Conservation (phyloP, 805 yeast genomes). For the Schizosaccharomyces cryophilus region DNA sequence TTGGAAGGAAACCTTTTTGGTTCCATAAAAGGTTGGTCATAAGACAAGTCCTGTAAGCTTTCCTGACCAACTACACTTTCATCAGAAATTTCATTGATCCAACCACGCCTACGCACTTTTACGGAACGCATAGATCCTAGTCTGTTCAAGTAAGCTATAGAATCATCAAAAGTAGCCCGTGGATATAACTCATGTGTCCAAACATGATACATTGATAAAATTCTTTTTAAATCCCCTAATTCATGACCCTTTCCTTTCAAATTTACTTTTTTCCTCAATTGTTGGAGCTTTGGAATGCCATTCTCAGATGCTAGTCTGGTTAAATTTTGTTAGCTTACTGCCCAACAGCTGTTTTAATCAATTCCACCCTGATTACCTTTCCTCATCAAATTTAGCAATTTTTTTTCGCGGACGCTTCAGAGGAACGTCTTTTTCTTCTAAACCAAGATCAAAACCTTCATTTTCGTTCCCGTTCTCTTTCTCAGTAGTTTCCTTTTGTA, state of each 20-base stretch:
- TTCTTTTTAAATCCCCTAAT: background rate
- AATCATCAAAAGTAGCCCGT: background rate
- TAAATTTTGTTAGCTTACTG: background rate
- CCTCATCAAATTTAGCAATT: background rate
- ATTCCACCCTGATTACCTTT: background rate
- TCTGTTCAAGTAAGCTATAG: background rate
- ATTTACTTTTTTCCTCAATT: background rate
- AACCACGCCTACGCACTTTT: background rate
- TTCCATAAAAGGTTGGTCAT: no score
- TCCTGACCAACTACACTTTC: background rate
- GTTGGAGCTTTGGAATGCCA: background rate
- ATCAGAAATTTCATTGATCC: background rate
- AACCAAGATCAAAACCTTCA: background rate
- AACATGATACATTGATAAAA: background rate
- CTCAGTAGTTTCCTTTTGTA: background rate
- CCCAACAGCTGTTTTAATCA: no score
- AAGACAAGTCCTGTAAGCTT: no score
- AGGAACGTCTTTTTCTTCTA: background rate
- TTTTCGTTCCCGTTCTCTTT: background rate
- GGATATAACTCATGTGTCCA: slow-evolving; percentile 2
- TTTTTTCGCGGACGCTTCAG: background rate
- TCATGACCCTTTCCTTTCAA: slow-evolving; percentile 1
- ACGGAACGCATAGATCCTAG: background rate
- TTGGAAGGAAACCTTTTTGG: no score
- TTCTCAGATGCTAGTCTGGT: background rate